A percentile compares a stretch with the other conserved stretches of the same genome.
These are phyloP conservation scores for Erigeron philadelphicus DNA, from an alignment of 140 eudicot species.

Conservation along the genomic window DNA sequence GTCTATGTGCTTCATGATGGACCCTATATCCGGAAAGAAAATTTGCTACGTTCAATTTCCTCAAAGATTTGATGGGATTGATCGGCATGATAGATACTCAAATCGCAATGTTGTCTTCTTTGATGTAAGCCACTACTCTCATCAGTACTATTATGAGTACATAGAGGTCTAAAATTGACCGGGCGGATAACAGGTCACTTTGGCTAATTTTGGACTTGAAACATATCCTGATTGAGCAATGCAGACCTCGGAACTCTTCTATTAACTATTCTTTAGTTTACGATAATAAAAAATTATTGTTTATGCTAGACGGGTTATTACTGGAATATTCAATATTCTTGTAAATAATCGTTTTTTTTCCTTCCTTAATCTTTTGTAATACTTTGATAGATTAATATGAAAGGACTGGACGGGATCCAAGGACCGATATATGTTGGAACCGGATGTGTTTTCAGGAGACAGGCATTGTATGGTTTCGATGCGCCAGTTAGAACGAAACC, in stretches of 20 bases:
- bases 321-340: neutral
- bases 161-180: no score
- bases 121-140: conserved; percentile 43
- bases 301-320: no score
- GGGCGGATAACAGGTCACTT: no score
- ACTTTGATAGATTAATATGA: conserved; percentile 57
- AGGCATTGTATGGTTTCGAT: conserved; percentile 68
- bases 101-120: conserved; percentile 70
- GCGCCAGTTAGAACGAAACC: conserved; percentile 59
- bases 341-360: neutral
- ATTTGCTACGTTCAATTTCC: conserved; percentile 74
- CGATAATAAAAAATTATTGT: no score
- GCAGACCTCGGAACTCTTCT: no score
- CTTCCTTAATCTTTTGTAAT: neutral
- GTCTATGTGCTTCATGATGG: conserved; percentile 85
- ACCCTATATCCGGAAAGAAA: conserved; percentile 60
- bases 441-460: conserved; percentile 75
- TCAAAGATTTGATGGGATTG: conserved; percentile 71
- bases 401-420: conserved; percentile 77
- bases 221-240: no score
- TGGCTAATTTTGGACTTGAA: no score
- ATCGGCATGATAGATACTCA: conserved; percentile 60
- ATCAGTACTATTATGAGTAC: neutral
- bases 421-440: conserved; percentile 87
- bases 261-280: no score